Evolutionary conservation across 1,284 basidiomycete genomes (phyloP), one percentile per base, ranked within the genome.

Genomic region (Boletus sp.): DNA sequence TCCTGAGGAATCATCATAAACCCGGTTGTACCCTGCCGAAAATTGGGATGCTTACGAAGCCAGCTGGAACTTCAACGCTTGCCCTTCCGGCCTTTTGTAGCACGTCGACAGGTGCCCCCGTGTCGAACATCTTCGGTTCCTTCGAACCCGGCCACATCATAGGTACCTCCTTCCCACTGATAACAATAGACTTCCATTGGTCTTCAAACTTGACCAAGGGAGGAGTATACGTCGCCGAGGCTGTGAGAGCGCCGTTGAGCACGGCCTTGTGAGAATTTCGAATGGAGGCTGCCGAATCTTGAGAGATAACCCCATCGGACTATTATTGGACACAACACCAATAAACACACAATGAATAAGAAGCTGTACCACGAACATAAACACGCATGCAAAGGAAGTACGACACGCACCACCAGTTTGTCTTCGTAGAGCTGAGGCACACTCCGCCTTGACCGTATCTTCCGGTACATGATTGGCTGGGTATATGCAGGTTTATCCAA

Each of bases 401-500:
- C 24, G 24, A 24, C 24, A 24, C 24, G 24, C 24, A 24, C 24
- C 24, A 24, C 24, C 24, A 24, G 24, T 24, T 24, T 24, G 24
- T 24, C 24, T 24, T 7, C 93, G 67, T 94, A 96, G 20, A 92
- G 74, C 53, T 85, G 80, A 7, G 93, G 92, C 7, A 95, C 91
- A 4, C 89, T 91, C 46, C 81, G 85, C 27, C 91, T 78, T 0
- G 84, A 81, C 7, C 85, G 81, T 65, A 94, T 94, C 74, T 90
- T 85, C 70, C 91, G 83, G 73, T 95, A 94, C 93, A 95, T 95
- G 24, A 86, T 76, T 0, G 92, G 92, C 68, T 92, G 89, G 0
- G 96, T 97, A 73, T 94, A 94, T 18, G 86, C 85, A 0, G 96
- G 95, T 64, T 95, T 84, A 68, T 96, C 94, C 35, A 96, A 82